Evolutionary conservation across 1,284 basidiomycete species (phyloP).

Genomic region (Irpex sp.): DNA sequence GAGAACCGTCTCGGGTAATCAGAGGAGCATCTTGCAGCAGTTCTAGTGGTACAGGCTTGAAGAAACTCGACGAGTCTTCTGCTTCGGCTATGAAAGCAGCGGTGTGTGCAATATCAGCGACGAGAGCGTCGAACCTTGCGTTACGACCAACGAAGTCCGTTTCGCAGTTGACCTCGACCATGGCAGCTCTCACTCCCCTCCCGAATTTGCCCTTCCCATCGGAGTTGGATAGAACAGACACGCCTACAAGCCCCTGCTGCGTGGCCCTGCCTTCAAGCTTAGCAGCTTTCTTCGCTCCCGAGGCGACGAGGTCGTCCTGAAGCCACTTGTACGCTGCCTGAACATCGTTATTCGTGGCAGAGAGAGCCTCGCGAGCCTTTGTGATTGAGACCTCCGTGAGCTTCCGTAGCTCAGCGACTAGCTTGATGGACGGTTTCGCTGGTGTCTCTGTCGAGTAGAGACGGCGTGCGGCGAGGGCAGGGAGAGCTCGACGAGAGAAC

Average conservation of each 20-base stretch:
- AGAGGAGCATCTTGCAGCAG: slow-evolving; percentile 64
- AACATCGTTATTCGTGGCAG: slow-evolving; percentile 71
- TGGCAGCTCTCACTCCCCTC: slow-evolving; percentile 67
- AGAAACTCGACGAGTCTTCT: slow-evolving; percentile 30
- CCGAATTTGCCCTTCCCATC: slow-evolving; percentile 25
- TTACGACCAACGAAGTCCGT: slow-evolving; percentile 95
- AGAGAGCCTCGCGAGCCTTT: slow-evolving; percentile 86
- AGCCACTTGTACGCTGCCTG: slow-evolving; percentile 78
- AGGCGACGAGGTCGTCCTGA: slow-evolving; percentile 61
- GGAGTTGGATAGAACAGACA: slow-evolving; percentile 66
- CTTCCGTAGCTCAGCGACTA: slow-evolving; percentile 85
- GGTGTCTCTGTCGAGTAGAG: slow-evolving; percentile 34
- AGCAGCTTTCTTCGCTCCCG: slow-evolving; percentile 76
- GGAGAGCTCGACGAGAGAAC: slow-evolving; percentile 7
- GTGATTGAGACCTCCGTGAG: slow-evolving; percentile 75
- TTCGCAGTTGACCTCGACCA: slow-evolving; percentile 95
- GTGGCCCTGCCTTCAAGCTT: slow-evolving; percentile 76
- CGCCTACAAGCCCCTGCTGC: slow-evolving; percentile 75
- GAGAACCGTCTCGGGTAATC: slow-evolving; percentile 41
- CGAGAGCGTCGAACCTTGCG: slow-evolving; percentile 75
- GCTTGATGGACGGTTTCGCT: slow-evolving; percentile 53
- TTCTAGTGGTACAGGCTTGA: slow-evolving; percentile 43
- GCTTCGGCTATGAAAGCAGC: slow-evolving; percentile 75
- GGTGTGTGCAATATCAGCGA: slow-evolving; percentile 81
- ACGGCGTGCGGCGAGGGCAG: slow-evolving; percentile 15